Evolutionary conservation across 306 rosid species (phyloP).

Genomic region (Morella rubra): DNA sequence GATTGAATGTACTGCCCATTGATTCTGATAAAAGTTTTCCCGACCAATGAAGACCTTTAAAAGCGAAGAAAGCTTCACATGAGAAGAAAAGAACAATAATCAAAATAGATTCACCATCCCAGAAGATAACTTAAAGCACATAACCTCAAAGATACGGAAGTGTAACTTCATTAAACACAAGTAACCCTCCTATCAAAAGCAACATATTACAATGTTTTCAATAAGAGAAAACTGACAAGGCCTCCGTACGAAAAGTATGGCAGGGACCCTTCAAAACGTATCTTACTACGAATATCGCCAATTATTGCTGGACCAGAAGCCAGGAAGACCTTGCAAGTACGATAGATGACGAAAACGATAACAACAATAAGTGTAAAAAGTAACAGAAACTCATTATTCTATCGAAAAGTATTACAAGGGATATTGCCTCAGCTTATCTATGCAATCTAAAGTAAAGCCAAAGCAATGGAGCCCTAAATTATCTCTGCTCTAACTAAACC

Average conservation of each 20-base stretch:
- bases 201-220: not conserved
- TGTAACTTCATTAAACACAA: not conserved
- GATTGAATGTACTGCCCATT: slow-evolving; percentile 95
- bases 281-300: not conserved
- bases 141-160: not conserved
- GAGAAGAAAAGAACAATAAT: slow-evolving; percentile 5
- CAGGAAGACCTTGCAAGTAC: too few species aligned
- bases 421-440: too few species aligned
- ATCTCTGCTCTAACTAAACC: not conserved
- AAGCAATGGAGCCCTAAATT: not conserved
- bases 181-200: not conserved
- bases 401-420: too few species aligned
- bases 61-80: slow-evolving; percentile 37
- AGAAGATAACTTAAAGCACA: not conserved
- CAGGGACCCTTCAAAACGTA: not conserved
- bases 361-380: too few species aligned
- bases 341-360: too few species aligned
- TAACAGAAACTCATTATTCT: too few species aligned
- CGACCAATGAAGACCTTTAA: slow-evolving; percentile 33
- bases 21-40: slow-evolving; percentile 34
- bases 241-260: not conserved
- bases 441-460: not conserved
- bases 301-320: not conserved
- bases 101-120: slow-evolving; percentile 18
- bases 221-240: not conserved